Base-by-base conservation (phyloP, 345 rosid genomes). In the Salix suchowensis region DNA sequence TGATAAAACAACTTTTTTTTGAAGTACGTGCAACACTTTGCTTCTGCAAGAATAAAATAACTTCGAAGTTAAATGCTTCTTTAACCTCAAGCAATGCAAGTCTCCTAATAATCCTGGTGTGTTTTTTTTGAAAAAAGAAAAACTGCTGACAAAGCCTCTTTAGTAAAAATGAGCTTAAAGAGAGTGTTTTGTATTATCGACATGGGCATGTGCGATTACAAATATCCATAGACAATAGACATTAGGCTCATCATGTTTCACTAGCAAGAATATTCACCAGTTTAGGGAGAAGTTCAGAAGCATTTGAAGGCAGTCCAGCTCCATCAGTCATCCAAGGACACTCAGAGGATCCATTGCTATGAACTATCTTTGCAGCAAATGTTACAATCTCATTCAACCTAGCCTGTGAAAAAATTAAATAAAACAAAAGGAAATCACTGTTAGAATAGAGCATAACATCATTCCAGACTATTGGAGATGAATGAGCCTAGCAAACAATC, bases 311-410 rank as follows among this genome's bases (percentile, higher is more conserved):
- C 69, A 96, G 82, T 77, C 99, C 98, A 87, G 88, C 97, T 76
- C 98, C 99, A 89, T 96, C 98, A 73, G 83, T 81, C 98, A 91
- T 94, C 99, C 99, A 96, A 79, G 96, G 97, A 79, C 64, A 87
- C 75, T 92, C 96, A 68, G 87, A 87, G 64, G 86, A 81, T 68
- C 78, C 91, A 76, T 82, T 87, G 82, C 83, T 85, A 65, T 75
- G 73, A 68, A 67, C 78, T 82, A 85, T 32, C 85, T 87, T 96
- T 79, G 77, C 77, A 75, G 90, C 90, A 19, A 85, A 77, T 46
- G 87, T 94, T 69, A 96, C 91, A 62, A 96, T 92, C 80, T 91
- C 95, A 82, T 94, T 91, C 84, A 96, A 82, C 86, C 92, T 95
- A 75, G 94, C 89, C 98, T 96, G 89, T 74, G 75, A 52, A 78